Base-by-base conservation (phyloP, 2,329 filamentous ascomycete genomes). In the Emergomyces africanus region DNA sequence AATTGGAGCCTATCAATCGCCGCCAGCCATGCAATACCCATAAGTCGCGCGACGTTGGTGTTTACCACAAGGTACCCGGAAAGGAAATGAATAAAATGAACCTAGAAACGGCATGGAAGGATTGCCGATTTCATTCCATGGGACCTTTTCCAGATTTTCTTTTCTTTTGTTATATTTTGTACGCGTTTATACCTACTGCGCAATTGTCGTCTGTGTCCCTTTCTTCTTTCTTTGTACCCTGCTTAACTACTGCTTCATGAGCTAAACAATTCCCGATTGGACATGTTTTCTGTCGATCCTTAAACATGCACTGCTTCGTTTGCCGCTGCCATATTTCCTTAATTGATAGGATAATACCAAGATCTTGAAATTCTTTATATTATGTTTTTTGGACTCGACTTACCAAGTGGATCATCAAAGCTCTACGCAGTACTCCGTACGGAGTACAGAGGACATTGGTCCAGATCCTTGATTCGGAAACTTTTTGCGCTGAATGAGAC, bases 1-100 rank as follows among this genome's bases (percentile, higher is more conserved):
- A 5, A 23, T 58, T 28, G 57, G 59, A 25, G 66, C 65, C 20
- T 70, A 70, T 59, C 65, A 70, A 60, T 58, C 67, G 10, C 64
- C 67, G 5, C 46, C 58, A 39, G 62, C 50, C 5, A 70, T 70
- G 68, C 49, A 57, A 5, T 64, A 64, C 39, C 41, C 59, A 50
- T 59, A 59, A 50, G 37, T 15, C 23, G 33, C 23, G 33, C 48
- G 30, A 53, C 12, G 35, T 53, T 14, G n/a, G 12, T n/a, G 51
- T 37, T 41, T n/a, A 54, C 4, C 23, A 5, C 33, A 39, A 30
- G 23, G 15, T 25, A 10, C 6, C 20, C 41, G 9, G 18, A 56
- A 8, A 5, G 30, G 28, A 44, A 44, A 20, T 20, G 42, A 56
- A 28, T 14, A 37, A 55, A 37, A 55, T 15, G n/a, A 18, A n/a